Percentiles rank a stretch among this genome's conserved stretches.
Conservation (phyloP, 2,329 filamentous ascomycete genomes). For the Xylaria sp. region DNA sequence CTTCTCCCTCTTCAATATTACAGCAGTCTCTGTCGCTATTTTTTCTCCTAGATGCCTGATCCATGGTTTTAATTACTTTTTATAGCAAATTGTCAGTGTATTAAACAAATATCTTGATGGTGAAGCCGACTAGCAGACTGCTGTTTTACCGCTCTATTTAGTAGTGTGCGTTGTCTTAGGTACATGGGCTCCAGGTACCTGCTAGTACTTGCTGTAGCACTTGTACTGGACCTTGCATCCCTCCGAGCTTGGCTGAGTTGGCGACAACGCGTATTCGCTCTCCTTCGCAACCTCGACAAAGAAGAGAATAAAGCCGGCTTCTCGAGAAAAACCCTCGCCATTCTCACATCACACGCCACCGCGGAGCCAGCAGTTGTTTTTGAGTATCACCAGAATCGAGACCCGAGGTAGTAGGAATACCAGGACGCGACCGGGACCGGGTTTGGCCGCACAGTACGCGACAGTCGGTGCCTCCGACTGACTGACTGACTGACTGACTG, state of each 20-base stretch:
- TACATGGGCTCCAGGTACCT: constrained; percentile 13
- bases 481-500: constrained; percentile 4
- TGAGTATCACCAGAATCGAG: neutral
- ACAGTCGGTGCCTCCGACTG: constrained; percentile 8
- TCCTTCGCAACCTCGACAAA: constrained; percentile 30
- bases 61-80: neutral
- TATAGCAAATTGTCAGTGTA: neutral
- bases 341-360: constrained; percentile 3
- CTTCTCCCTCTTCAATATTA: constrained; percentile 17
- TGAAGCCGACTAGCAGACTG: neutral
- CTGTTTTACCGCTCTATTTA: neutral
- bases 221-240: constrained; percentile 24
- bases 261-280: constrained; percentile 36
- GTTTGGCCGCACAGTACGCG: constrained; percentile 28
- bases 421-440: constrained; percentile 34
- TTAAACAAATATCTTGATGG: constrained; percentile 3
- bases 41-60: neutral
- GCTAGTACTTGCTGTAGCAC: neutral
- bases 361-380: constrained; percentile 4
- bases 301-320: constrained; percentile 12
- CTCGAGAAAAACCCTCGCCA: neutral
- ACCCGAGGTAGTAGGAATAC: constrained; percentile 8
- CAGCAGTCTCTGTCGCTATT: neutral
- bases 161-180: constrained; percentile 18
- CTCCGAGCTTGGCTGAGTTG: constrained; percentile 34